Conservation (phyloP, 2,329 filamentous ascomycete genomes). For the Cladophialophora chaetospira region DNA sequence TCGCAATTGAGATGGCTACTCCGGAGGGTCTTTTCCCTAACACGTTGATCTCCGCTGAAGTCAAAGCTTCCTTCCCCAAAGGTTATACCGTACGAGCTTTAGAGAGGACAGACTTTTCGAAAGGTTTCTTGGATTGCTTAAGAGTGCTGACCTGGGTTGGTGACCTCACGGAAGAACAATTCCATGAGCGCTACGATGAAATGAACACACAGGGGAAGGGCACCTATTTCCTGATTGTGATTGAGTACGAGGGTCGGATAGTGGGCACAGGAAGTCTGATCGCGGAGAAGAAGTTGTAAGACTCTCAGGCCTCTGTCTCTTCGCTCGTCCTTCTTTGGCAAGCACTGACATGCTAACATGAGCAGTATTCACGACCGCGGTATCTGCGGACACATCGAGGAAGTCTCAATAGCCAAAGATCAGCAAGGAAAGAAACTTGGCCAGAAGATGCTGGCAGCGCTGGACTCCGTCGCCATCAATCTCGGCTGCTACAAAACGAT, state of each 20-base stretch:
- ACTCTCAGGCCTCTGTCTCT: not conserved
- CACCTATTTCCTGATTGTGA: conserved; percentile 7
- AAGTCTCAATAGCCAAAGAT: conserved; percentile 10
- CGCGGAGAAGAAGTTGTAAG: conserved; percentile 19
- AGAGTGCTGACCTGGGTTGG: conserved; percentile 10
- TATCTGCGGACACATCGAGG: conserved; percentile 13
- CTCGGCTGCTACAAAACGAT: conserved; percentile 61
- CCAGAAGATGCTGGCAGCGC: conserved; percentile 6
- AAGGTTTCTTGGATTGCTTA: conserved; percentile 12
- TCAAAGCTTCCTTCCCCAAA: conserved; percentile 1
- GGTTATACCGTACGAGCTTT: conserved; percentile 8
- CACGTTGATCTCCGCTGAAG: conserved; percentile 4
- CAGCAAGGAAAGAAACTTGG: conserved; percentile 16
- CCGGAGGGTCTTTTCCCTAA: conserved; percentile 6
- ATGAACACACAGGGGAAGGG: conserved; percentile 10
- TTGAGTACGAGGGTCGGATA: conserved; percentile 10
- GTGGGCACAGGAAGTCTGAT: conserved; percentile 12
- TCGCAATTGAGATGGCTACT: no score
- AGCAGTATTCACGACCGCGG: conserved; percentile 17
- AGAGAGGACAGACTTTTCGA: conserved; percentile 8
- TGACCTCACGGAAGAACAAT: conserved; percentile 7
- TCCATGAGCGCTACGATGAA: conserved; percentile 11
- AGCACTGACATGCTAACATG: not conserved
- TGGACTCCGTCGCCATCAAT: conserved; percentile 44
- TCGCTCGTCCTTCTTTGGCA: not conserved